These are phyloP conservation scores for Aspergillus japonicus DNA, from an alignment of 2,329 filamentous ascomycete species.

Conservation along the genomic window DNA sequence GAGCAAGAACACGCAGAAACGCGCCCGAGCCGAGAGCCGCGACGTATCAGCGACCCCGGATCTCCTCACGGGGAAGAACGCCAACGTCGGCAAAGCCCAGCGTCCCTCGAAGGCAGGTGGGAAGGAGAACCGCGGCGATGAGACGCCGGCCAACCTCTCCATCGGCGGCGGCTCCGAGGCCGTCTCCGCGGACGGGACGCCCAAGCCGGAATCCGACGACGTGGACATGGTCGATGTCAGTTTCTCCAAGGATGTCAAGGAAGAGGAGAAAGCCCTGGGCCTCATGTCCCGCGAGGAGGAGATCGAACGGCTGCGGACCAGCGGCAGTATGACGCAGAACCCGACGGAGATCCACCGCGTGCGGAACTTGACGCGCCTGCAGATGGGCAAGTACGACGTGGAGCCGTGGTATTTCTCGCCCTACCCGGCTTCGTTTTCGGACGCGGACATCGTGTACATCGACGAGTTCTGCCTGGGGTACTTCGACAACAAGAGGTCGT, in stretches of 20 bases:
- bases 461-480: conserved; percentile 97
- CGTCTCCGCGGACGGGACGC: conserved; percentile 41
- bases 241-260: conserved; percentile 33
- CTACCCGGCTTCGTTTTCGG: conserved; percentile 84
- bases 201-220: conserved; percentile 41
- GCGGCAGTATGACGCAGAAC: conserved; percentile 98
- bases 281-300: conserved; percentile 73
- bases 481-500: conserved; percentile 78
- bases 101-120: conserved; percentile 58
- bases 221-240: conserved; percentile 45
- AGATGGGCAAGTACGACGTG: conserved; percentile 88
- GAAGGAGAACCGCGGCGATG: conserved; percentile 59
- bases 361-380: conserved; percentile 87
- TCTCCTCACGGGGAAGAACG: conserved; percentile 48
- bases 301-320: conserved; percentile 91
- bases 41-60: conserved; percentile 60
- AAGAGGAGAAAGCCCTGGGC: conserved; percentile 38
- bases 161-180: conserved; percentile 35
- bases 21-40: conserved; percentile 47
- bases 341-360: conserved; percentile 95
- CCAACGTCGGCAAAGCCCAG: conserved; percentile 46
- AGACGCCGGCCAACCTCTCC: conserved; percentile 34
- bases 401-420: conserved; percentile 99
- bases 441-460: conserved; percentile 88
- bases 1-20: conserved; percentile 60